Evolutionary conservation across 495 filamentous ascomycete species (phyloP).

Genomic region (Cudoniella acicularis): DNA sequence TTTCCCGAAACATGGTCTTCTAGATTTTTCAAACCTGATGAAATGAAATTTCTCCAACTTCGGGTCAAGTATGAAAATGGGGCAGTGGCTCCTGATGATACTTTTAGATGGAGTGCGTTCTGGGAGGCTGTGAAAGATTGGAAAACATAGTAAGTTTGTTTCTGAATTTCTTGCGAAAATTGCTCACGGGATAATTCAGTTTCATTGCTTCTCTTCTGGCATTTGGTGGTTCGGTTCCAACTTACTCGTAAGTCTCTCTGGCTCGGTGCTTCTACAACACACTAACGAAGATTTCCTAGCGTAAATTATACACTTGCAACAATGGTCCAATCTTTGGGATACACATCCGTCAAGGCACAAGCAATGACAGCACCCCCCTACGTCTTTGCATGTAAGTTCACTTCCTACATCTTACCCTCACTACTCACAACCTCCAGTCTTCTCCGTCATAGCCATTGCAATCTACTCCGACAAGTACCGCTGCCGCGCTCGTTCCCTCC

Average conservation of each 20-base stretch:
- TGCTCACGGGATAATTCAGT: background rate
- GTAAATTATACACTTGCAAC: constrained; percentile 5
- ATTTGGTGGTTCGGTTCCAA: background rate
- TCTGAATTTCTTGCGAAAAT: too few relatives aligned
- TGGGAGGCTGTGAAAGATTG: constrained; percentile 37
- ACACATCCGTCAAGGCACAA: constrained; percentile 16
- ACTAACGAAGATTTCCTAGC: background rate
- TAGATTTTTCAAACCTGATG: background rate
- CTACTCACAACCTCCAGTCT: background rate
- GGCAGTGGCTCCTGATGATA: background rate
- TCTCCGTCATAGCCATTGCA: background rate
- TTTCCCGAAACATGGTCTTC: background rate
- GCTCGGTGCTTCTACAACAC: background rate
- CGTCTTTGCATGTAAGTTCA: constrained; percentile 6
- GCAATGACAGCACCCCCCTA: constrained; percentile 21
- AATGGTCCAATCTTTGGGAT: constrained; percentile 20
- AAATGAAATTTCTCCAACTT: background rate
- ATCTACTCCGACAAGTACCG: background rate
- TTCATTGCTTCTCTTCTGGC: constrained; percentile 8
- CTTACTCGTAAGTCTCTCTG: background rate
- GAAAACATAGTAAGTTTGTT: constrained; percentile 36
- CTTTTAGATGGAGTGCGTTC: constrained; percentile 31
- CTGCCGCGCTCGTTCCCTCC: background rate
- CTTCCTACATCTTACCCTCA: background rate
- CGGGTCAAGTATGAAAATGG: background rate